A percentile compares a stretch with the other conserved stretches of the same genome.
phyloP scores from a whole-genome alignment of 345 rosid genomes.

The Leavenworthia alabamica region DNA sequence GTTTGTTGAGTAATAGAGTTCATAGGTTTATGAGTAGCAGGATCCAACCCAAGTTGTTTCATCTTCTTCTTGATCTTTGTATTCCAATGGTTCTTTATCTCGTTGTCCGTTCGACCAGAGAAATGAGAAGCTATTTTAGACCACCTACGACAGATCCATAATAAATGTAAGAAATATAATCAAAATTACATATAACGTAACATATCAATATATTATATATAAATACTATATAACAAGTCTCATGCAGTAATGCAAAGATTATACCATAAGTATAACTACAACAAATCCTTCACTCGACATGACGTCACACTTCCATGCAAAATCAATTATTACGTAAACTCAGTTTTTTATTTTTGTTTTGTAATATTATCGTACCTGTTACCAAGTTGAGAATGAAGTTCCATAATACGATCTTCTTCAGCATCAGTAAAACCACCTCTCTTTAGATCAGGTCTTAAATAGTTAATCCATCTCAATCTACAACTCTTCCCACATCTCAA shows the following conservation, averaged over 20 bases:
- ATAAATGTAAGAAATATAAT: not conserved
- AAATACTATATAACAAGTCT: not conserved
- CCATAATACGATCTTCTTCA: constrained; percentile 78
- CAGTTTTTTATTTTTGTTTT: not conserved
- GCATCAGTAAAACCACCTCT: constrained; percentile 69
- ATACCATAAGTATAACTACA: not conserved
- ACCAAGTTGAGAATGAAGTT: constrained; percentile 77
- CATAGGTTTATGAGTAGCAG: constrained; percentile 50
- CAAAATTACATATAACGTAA: too few species aligned
- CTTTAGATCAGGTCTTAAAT: constrained; percentile 84
- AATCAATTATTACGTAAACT: not conserved
- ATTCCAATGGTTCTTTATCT: constrained; percentile 94
- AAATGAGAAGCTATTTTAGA: constrained; percentile 87
- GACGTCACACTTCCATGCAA: not conserved
- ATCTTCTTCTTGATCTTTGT: constrained; percentile 79
- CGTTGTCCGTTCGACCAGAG: constrained; percentile 90
- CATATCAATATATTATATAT: too few species aligned
- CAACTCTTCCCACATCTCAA: constrained; percentile 92
- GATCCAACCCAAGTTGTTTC: constrained; percentile 57
- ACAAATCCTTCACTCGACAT: not conserved
- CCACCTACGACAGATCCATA: constrained; percentile 49
- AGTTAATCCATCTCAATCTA: constrained; percentile 90
- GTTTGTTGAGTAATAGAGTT: constrained; percentile 7
- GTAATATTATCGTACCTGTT: constrained; percentile 43
- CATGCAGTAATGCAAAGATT: not conserved